Conservation (phyloP, 257 asterid species). For the Scutellaria baicalensis region DNA sequence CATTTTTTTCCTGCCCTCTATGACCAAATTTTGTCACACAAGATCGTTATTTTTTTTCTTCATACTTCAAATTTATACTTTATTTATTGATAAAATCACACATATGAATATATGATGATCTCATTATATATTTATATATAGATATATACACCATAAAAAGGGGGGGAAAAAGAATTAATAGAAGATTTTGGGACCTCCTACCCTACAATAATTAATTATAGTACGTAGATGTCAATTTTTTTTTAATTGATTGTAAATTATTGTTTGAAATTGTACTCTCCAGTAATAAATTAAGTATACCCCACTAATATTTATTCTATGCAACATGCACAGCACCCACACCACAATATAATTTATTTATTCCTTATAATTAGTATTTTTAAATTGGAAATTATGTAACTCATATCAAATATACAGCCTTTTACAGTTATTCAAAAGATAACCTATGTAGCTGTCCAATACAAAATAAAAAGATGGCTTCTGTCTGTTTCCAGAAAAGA, state of each 20-base stretch:
- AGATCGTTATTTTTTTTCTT: background rate
- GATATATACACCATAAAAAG: too few species aligned
- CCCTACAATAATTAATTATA: background rate
- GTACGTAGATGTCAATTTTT: background rate
- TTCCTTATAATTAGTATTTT: background rate
- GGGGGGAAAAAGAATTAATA: too few species aligned
- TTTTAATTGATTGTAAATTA: background rate
- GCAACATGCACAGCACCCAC: constrained; percentile 23
- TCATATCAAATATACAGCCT: background rate
- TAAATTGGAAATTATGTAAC: background rate
- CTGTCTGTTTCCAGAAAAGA: too few species aligned
- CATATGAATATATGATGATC: too few species aligned
- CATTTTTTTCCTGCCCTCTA: background rate
- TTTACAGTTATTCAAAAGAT: background rate
- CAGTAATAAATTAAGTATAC: constrained; percentile 4
- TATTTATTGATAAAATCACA: too few species aligned
- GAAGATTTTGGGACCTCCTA: background rate
- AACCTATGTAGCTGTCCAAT: too few species aligned
- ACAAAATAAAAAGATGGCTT: too few species aligned
- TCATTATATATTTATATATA: too few species aligned
- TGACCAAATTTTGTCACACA: background rate
- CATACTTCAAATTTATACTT: background rate
- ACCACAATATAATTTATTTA: background rate
- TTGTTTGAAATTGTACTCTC: constrained; percentile 6
- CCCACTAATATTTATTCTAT: constrained; percentile 9